Evolutionary conservation across 768 basidiomycete genomes (phyloP).

Genomic region (Phylloporus sp.): DNA sequence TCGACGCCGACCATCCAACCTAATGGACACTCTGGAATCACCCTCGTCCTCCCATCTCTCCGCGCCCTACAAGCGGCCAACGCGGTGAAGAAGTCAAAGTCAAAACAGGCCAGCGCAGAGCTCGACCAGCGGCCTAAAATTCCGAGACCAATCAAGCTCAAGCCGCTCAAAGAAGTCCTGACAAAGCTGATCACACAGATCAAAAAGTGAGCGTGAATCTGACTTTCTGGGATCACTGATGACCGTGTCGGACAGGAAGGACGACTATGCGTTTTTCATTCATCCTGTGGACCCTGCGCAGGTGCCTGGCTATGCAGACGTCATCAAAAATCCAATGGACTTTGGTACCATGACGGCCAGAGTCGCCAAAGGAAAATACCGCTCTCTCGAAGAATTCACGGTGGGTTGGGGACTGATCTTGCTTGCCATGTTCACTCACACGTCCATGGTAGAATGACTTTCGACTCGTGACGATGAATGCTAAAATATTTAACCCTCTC

Average conservation of each 20-base stretch:
- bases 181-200: slow-evolving; percentile 63
- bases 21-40: slow-evolving; percentile 47
- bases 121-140: slow-evolving; percentile 29
- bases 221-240: slow-evolving; percentile 3
- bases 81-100: slow-evolving; percentile 44
- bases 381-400: slow-evolving; percentile 74
- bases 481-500: slow-evolving; percentile 73
- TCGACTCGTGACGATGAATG: slow-evolving; percentile 67
- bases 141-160: slow-evolving; percentile 64
- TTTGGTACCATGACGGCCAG: slow-evolving; percentile 82
- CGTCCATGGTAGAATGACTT: slow-evolving; percentile 51
- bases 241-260: slow-evolving; percentile 50
- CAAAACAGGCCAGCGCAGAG: slow-evolving; percentile 26
- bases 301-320: slow-evolving; percentile 61
- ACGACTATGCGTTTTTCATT: slow-evolving; percentile 83
- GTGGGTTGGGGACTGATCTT: slow-evolving; percentile 38
- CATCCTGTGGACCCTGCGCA: slow-evolving; percentile 57
- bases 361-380: slow-evolving; percentile 71
- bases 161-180: slow-evolving; percentile 75
- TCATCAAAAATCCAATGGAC: slow-evolving; percentile 88
- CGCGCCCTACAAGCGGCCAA: slow-evolving; percentile 58
- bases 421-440: background rate
- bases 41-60: slow-evolving; percentile 65
- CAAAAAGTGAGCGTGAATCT: slow-evolving; percentile 55
- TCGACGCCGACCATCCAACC: slow-evolving; percentile 25